Percentiles rank a stretch among this genome's conserved stretches.
Conservation (phyloP, 768 basidiomycete species). For the Termitomyces sp. region DNA sequence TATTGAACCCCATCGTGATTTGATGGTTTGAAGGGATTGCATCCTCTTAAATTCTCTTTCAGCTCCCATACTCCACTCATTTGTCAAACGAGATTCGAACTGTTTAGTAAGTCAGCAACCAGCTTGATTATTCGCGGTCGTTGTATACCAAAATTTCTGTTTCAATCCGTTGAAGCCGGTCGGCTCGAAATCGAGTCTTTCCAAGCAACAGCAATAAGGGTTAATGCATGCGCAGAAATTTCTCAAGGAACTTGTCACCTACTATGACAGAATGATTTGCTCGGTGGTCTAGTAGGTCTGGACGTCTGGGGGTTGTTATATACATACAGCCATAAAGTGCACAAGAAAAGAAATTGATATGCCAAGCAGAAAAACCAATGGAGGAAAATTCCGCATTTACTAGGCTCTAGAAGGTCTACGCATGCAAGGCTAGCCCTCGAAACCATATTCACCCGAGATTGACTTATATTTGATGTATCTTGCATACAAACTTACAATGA, state of each 20-base stretch:
- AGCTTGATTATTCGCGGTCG: not conserved
- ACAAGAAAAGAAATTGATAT: no score
- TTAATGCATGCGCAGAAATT: not conserved
- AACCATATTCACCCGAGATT: not conserved
- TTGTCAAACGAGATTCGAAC: not conserved
- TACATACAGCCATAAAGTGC: not conserved
- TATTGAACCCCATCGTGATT: not conserved
- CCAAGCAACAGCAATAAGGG: not conserved
- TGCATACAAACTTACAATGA: no score
- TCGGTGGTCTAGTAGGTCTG: not conserved
- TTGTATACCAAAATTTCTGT: not conserved
- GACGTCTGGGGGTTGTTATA: no score
- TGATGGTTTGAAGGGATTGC: not conserved
- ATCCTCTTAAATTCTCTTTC: not conserved
- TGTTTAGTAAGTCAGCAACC: no score
- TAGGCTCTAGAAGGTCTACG: not conserved
- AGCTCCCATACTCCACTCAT: not conserved
- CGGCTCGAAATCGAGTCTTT: not conserved
- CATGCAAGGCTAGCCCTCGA: not conserved
- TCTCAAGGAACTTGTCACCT: not conserved
- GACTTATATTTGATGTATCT: not conserved
- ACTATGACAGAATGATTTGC: not conserved
- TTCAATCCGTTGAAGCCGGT: not conserved
- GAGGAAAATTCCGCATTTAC: not conserved
- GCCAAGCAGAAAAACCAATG: not conserved